Conservation (phyloP, 1,139 yeast species). For the Protomyces inundatus region DNA sequence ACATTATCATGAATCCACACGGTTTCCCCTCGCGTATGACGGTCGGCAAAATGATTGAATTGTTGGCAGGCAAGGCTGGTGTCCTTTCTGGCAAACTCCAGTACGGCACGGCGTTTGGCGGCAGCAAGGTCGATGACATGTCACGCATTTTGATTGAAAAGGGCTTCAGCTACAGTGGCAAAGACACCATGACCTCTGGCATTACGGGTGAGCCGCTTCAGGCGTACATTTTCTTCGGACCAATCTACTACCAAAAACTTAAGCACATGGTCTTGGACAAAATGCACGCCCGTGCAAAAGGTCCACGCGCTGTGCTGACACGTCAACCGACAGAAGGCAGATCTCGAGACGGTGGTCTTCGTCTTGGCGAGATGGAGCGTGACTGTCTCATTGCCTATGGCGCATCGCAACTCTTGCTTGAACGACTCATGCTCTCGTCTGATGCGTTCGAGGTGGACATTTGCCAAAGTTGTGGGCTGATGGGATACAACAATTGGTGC, state of each 20-base stretch:
- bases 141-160: conserved; percentile 83
- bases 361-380: conserved; percentile 99
- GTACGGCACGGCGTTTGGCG: conserved; percentile 98
- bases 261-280: conserved; percentile 99
- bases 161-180: conserved; percentile 92
- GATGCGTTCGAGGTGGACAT: conserved; percentile 97
- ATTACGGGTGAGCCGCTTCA: conserved; percentile 95
- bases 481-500: conserved; percentile 98
- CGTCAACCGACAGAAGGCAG: conserved; percentile 99
- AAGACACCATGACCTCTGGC: conserved; percentile 97
- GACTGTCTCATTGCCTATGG: conserved; percentile 99
- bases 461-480: conserved; percentile 91
- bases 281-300: conserved; percentile 99
- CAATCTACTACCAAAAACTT: conserved; percentile 93
- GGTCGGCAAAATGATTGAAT: conserved; percentile 96
- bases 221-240: conserved; percentile 97
- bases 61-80: conserved; percentile 96
- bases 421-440: conserved; percentile 91
- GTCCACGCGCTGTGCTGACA: conserved; percentile 96
- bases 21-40: conserved; percentile 99
- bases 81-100: conserved; percentile 85
- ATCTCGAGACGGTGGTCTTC: conserved; percentile 97
- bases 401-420: conserved; percentile 88
- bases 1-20: conserved; percentile 97
- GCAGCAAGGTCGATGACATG: conserved; percentile 92